phyloP scores from a whole-genome alignment of 2,329 filamentous ascomycete genomes.

The Phaeomoniella chlamydospora region DNA sequence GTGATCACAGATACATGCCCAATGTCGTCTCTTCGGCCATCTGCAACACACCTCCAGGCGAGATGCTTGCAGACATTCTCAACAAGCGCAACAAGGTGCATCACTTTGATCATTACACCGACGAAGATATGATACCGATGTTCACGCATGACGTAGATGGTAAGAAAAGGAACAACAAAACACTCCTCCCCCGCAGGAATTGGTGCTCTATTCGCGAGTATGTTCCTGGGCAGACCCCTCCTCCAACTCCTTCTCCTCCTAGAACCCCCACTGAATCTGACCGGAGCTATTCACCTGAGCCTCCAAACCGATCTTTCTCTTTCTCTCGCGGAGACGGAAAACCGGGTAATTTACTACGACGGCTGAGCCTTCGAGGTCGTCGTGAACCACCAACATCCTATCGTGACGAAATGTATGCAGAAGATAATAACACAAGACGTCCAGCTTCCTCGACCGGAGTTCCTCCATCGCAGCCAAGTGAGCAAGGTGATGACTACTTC shows the following conservation, averaged over 20 bases:
- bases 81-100: slow-evolving; percentile 79
- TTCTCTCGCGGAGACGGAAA: slow-evolving; percentile 40
- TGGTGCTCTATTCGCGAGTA: slow-evolving; percentile 91
- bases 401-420: slow-evolving; percentile 8
- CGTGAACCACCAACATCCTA: slow-evolving; percentile 21
- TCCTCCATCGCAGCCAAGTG: not conserved
- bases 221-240: slow-evolving; percentile 61
- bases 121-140: slow-evolving; percentile 91
- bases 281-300: slow-evolving; percentile 15
- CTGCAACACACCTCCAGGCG: slow-evolving; percentile 77
- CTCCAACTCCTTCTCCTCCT: slow-evolving; percentile 46
- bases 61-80: slow-evolving; percentile 76
- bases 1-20: slow-evolving; percentile 91
- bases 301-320: slow-evolving; percentile 45
- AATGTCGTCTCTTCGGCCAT: slow-evolving; percentile 92
- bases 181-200: slow-evolving; percentile 75
- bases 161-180: slow-evolving; percentile 80
- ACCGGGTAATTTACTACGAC: slow-evolving; percentile 27
- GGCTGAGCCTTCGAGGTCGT: slow-evolving; percentile 27
- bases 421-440: not conserved
- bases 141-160: slow-evolving; percentile 83
- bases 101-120: slow-evolving; percentile 55
- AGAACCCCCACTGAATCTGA: slow-evolving; percentile 19
- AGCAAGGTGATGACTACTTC: not conserved
- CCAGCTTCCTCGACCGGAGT: not conserved